phyloP scores from a whole-genome alignment of 129 eudicot genomes.

The Lonicera japonica region DNA sequence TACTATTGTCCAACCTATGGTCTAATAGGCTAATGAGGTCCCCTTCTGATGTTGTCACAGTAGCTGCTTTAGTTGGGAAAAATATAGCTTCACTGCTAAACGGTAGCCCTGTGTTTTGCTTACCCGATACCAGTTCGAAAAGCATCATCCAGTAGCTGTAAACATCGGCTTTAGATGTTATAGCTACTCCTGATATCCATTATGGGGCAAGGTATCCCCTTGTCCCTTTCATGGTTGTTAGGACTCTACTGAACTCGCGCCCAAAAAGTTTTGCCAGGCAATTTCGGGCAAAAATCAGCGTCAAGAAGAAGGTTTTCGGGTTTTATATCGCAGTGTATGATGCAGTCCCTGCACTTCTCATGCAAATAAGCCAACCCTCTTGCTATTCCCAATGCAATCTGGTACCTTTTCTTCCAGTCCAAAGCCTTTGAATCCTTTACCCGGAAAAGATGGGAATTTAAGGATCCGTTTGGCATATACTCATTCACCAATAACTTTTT shows the following conservation, averaged over 20 bases:
- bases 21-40: no score
- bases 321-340: not conserved
- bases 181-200: slow-evolving; percentile 9
- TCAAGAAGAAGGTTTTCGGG: not conserved
- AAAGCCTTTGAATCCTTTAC: not conserved
- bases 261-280: not conserved
- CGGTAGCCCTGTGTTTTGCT: not conserved
- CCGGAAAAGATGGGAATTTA: not conserved
- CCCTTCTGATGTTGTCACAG: no score
- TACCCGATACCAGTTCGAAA: slow-evolving; percentile 20
- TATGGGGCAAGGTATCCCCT: slow-evolving; percentile 29
- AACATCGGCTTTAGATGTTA: slow-evolving; percentile 24
- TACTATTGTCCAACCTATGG: not conserved
- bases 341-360: not conserved
- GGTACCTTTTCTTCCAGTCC: not conserved
- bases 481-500: not conserved
- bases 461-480: not conserved
- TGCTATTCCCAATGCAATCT: not conserved
- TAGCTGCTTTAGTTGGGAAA: not conserved
- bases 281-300: not conserved
- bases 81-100: not conserved
- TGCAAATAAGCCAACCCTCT: not conserved
- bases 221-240: slow-evolving; percentile 19
- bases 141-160: slow-evolving; percentile 24
- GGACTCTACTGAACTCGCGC: not conserved